Percentiles rank a stretch among this genome's conserved stretches.
Conservation (phyloP, 768 basidiomycete genomes). For the Pisolithus marmoratus region DNA sequence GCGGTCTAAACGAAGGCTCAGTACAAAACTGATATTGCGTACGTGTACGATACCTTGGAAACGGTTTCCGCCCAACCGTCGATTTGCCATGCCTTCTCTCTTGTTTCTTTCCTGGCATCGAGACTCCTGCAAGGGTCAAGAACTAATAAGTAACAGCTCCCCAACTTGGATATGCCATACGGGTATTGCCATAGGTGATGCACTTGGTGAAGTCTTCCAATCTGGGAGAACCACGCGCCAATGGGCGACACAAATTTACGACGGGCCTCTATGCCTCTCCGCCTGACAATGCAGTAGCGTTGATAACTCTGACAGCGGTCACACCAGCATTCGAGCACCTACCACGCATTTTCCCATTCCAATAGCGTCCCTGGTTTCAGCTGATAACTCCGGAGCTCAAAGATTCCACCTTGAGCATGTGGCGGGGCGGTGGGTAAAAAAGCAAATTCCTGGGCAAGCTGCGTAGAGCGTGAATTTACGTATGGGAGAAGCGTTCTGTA, state of each 20-base stretch:
- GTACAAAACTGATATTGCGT: slow-evolving; percentile 9
- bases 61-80: slow-evolving; percentile 97
- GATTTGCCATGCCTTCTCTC: slow-evolving; percentile 90
- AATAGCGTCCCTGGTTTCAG: slow-evolving; percentile 84
- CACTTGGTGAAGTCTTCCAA: slow-evolving; percentile 80
- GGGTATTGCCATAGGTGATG: slow-evolving; percentile 98
- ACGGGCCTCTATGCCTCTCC: slow-evolving; percentile 90
- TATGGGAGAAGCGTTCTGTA: slow-evolving; percentile 75
- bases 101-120: slow-evolving; percentile 72
- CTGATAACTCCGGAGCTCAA: slow-evolving; percentile 88
- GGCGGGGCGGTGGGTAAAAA: slow-evolving; percentile 92
- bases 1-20: slow-evolving; percentile 57
- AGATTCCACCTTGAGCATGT: slow-evolving; percentile 81
- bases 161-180: slow-evolving; percentile 39
- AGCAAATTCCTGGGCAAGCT: slow-evolving; percentile 90
- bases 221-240: slow-evolving; percentile 90
- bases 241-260: slow-evolving; percentile 79
- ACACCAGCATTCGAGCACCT: slow-evolving; percentile 11
- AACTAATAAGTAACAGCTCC: slow-evolving; percentile 4
- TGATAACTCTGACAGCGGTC: not conserved
- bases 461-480: slow-evolving; percentile 64
- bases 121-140: slow-evolving; percentile 45
- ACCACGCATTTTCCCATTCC: slow-evolving; percentile 97
- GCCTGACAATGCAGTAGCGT: slow-evolving; percentile 43
- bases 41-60: slow-evolving; percentile 53